Conservation (phyloP, 2,329 filamentous ascomycete species). For the Ophiostoma montium region DNA sequence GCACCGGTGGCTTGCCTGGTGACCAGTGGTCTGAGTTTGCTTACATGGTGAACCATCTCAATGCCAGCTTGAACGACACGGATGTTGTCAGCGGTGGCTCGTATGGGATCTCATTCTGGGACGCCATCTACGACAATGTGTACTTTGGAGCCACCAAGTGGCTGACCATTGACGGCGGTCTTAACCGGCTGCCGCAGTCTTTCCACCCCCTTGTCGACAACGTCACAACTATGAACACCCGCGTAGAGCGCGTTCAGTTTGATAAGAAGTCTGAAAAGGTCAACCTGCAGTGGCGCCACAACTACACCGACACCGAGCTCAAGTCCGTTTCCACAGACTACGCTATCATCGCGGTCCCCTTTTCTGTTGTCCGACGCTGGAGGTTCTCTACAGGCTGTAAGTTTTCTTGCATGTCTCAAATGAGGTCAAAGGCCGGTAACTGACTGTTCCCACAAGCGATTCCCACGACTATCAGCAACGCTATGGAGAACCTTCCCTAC, state of each 20-base stretch:
- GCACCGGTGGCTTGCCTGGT: not conserved
- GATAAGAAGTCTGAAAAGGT: not conserved
- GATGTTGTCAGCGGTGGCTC: not conserved
- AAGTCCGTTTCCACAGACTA: not conserved
- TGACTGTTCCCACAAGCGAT: not conserved
- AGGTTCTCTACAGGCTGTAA: not conserved
- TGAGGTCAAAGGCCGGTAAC: not conserved
- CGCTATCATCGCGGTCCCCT: not conserved
- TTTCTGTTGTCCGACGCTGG: not conserved
- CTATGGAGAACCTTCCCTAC: not conserved
- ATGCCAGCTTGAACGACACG: not conserved
- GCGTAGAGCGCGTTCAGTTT: not conserved
- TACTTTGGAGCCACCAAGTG: not conserved
- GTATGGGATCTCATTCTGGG: not conserved
- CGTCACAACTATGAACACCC: not conserved
- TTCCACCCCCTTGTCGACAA: not conserved
- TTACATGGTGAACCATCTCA: not conserved
- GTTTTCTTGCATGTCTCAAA: not conserved
- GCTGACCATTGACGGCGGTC: not conserved
- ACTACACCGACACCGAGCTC: not conserved
- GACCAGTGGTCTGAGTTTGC: slow-evolving; percentile 1
- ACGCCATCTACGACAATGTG: not conserved
- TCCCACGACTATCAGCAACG: not conserved
- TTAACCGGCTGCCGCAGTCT: not conserved
- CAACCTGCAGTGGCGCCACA: not conserved